These are phyloP conservation scores for Austroboletus niveus DNA, from an alignment of 1,284 basidiomycete genomes.

Conservation along the genomic window DNA sequence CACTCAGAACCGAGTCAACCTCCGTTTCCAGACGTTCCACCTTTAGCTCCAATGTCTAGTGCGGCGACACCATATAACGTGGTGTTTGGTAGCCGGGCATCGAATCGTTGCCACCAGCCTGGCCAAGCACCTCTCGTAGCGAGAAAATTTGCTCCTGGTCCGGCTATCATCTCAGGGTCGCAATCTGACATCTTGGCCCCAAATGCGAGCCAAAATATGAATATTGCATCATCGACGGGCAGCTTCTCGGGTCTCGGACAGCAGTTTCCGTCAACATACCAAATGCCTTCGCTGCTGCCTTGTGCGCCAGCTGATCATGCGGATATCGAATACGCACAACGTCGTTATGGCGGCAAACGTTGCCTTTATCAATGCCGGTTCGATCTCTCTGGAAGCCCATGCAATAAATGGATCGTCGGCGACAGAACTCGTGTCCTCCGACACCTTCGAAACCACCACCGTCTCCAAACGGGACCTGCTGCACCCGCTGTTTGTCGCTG, in stretches of 20 bases:
- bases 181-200: slow-evolving; percentile 1
- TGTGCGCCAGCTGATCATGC: slow-evolving; percentile 11
- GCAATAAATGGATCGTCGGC: slow-evolving; percentile 26
- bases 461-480: slow-evolving; percentile 20
- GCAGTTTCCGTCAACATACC: not conserved
- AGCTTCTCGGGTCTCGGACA: not conserved
- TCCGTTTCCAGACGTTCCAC: not conserved
- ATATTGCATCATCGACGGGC: not conserved
- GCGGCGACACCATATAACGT: not conserved
- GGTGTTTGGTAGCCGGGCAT: not conserved
- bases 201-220: slow-evolving; percentile 1
- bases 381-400: slow-evolving; percentile 22
- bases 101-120: not conserved
- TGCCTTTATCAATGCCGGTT: slow-evolving; percentile 29
- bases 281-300: not conserved
- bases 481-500: slow-evolving; percentile 20
- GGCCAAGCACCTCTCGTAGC: slow-evolving; percentile 1
- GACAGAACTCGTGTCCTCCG: slow-evolving; percentile 27
- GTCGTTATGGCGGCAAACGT: slow-evolving; percentile 14
- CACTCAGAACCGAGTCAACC: slow-evolving; percentile 3
- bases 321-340: slow-evolving; percentile 22
- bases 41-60: not conserved
- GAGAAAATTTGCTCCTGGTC: not conserved
- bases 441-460: slow-evolving; percentile 27
- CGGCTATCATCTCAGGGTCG: not conserved